These are phyloP conservation scores for Aspergillus sp. DNA, from an alignment of 2,329 filamentous ascomycete genomes.

Conservation along the genomic window DNA sequence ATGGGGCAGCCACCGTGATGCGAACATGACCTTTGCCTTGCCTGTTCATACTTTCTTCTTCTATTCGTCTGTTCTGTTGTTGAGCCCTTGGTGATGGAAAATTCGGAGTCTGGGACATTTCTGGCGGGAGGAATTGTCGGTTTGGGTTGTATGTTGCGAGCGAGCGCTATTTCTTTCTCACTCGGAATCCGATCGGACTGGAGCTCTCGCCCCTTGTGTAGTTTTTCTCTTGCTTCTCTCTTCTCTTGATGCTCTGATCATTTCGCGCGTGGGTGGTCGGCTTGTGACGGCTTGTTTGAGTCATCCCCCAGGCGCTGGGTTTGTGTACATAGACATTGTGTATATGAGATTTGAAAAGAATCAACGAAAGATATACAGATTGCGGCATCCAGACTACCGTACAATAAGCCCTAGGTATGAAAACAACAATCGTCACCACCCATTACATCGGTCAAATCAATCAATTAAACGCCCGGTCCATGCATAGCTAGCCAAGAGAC, in stretches of 20 bases:
- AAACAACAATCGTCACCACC: no score
- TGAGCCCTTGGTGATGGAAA: neutral
- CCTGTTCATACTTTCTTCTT: neutral
- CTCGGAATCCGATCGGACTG: no score
- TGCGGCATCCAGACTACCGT: neutral
- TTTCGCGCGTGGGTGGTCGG: neutral
- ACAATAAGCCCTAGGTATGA: no score
- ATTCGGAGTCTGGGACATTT: neutral
- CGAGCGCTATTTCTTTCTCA: neutral
- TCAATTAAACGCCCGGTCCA: constrained; percentile 21
- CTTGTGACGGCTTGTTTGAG: neutral
- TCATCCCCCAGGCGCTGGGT: neutral
- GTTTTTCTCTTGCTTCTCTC: neutral
- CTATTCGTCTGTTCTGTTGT: neutral
- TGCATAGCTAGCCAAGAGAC: constrained; percentile 18
- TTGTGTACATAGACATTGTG: neutral
- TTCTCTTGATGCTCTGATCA: neutral
- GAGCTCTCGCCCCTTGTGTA: neutral
- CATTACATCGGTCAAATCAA: neutral
- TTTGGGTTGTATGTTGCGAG: neutral
- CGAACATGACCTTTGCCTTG: neutral
- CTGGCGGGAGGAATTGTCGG: neutral
- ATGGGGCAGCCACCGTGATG: neutral
- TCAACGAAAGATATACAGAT: neutral
- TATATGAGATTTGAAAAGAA: neutral